phyloP scores from a whole-genome alignment of 2,329 filamentous ascomycete genomes.

The Capronia americana region DNA sequence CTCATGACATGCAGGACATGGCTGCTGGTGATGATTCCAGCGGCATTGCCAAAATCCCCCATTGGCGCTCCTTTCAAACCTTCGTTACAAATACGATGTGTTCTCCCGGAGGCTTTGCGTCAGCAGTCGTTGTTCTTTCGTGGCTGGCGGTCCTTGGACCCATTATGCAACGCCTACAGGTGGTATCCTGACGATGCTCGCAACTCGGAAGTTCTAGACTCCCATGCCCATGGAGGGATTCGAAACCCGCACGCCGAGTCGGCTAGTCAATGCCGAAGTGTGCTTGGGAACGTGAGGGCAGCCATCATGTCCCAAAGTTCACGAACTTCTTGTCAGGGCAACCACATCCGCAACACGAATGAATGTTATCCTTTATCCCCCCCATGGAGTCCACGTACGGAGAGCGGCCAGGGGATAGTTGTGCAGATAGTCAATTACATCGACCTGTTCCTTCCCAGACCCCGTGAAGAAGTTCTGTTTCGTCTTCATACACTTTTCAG shows the following conservation, averaged over 20 bases:
- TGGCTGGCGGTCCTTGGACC: not conserved
- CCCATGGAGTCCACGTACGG: not conserved
- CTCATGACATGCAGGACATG: constrained; percentile 19
- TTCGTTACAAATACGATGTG: not conserved
- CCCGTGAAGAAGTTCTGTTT: no score
- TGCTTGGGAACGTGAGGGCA: not conserved
- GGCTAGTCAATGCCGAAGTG: not conserved
- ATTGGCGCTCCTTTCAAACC: constrained; percentile 6
- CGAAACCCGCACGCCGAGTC: not conserved
- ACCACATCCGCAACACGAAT: not conserved
- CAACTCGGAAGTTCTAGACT: constrained; percentile 2
- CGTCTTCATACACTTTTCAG: not conserved
- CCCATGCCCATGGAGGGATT: not conserved
- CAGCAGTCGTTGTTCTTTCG: not conserved
- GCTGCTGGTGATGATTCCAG: not conserved
- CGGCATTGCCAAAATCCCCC: not conserved
- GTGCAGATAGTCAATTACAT: not conserved
- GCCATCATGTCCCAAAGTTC: not conserved
- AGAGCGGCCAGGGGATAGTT: not conserved
- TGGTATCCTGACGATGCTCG: not conserved
- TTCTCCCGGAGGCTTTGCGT: not conserved
- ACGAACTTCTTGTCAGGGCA: not conserved
- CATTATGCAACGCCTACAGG: not conserved
- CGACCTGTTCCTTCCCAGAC: not conserved
- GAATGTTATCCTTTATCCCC: not conserved